Percentiles rank a stretch among this genome's conserved stretches.
Conservation (phyloP, 192 early-diverging fungal species). For the Coemansia sp. region DNA sequence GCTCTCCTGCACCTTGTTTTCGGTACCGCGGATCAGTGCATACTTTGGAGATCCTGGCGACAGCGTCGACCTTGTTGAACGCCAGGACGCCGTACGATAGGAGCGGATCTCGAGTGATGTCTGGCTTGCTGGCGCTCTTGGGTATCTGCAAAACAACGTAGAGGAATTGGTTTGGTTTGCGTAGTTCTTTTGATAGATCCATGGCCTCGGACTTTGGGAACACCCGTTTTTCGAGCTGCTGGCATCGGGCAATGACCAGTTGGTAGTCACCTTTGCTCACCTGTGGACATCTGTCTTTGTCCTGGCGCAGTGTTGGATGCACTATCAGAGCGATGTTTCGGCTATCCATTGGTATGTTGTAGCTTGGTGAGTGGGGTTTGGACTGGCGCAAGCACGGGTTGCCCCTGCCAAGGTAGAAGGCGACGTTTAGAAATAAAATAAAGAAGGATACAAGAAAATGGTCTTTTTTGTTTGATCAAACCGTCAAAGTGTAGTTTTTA, state of each 20-base stretch:
- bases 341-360: neutral
- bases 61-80: slow-evolving; percentile 10
- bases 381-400: too few relatives aligned
- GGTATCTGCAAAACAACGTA: slow-evolving; percentile 9
- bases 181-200: slow-evolving; percentile 16
- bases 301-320: slow-evolving; percentile 11
- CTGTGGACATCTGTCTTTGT: slow-evolving; percentile 4
- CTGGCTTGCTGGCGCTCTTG: neutral
- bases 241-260: slow-evolving; percentile 13
- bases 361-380: too few relatives aligned
- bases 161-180: slow-evolving; percentile 24
- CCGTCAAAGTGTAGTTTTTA: too few relatives aligned
- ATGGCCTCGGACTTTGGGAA: slow-evolving; percentile 37
- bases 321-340: neutral
- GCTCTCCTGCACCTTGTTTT: slow-evolving; percentile 15
- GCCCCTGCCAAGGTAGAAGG: too few relatives aligned
- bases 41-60: slow-evolving; percentile 25
- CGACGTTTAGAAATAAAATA: too few relatives aligned
- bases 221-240: slow-evolving; percentile 26
- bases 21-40: slow-evolving; percentile 17
- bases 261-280: slow-evolving; percentile 8
- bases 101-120: neutral
- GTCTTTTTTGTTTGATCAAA: too few relatives aligned
- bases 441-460: too few relatives aligned
- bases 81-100: slow-evolving; percentile 20